Percentiles rank a stretch among this genome's conserved stretches.
phyloP scores from a whole-genome alignment of 805 yeast genomes.

The Teunomyces aglyptinius region DNA sequence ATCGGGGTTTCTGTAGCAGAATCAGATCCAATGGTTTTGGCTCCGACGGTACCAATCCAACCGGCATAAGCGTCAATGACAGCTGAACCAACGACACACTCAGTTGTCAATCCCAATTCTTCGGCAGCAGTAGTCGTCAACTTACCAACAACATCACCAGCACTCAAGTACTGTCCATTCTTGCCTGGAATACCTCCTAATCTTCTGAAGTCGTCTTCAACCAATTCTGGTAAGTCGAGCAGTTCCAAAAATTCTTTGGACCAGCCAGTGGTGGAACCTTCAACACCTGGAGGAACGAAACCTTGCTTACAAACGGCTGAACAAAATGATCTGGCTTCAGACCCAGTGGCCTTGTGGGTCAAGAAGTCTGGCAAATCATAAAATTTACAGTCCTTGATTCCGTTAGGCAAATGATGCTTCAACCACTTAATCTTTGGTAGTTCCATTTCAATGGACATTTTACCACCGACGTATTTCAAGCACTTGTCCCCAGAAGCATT shows the following conservation, averaged over 20 bases:
- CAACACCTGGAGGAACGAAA: slow-evolving; percentile 88
- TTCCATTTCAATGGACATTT: slow-evolving; percentile 98
- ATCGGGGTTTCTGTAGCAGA: slow-evolving; percentile 49
- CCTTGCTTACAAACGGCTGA: slow-evolving; percentile 97
- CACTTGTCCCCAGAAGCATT: slow-evolving; percentile 78
- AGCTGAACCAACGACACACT: slow-evolving; percentile 88
- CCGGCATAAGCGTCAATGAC: slow-evolving; percentile 98
- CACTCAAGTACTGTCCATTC: slow-evolving; percentile 72
- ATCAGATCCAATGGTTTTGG: slow-evolving; percentile 45
- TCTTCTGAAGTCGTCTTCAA: slow-evolving; percentile 69
- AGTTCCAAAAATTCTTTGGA: slow-evolving; percentile 67
- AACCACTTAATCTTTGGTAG: slow-evolving; percentile 97
- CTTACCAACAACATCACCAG: slow-evolving; percentile 87
- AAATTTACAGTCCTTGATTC: slow-evolving; percentile 63
- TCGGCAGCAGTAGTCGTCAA: slow-evolving; percentile 66
- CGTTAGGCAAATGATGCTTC: slow-evolving; percentile 73
- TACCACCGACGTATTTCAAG: slow-evolving; percentile 92
- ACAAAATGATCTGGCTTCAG: slow-evolving; percentile 83
- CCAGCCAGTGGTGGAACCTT: slow-evolving; percentile 87
- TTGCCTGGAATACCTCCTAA: slow-evolving; percentile 81
- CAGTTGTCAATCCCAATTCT: slow-evolving; percentile 77
- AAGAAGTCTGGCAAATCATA: slow-evolving; percentile 91
- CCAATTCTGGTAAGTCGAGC: slow-evolving; percentile 74
- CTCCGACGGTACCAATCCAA: slow-evolving; percentile 98
- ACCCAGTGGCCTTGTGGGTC: slow-evolving; percentile 87